Evolutionary conservation across 805 yeast genomes (phyloP), one percentile per base, ranked within the genome.

Genomic region (Ogataea angusta): DNA sequence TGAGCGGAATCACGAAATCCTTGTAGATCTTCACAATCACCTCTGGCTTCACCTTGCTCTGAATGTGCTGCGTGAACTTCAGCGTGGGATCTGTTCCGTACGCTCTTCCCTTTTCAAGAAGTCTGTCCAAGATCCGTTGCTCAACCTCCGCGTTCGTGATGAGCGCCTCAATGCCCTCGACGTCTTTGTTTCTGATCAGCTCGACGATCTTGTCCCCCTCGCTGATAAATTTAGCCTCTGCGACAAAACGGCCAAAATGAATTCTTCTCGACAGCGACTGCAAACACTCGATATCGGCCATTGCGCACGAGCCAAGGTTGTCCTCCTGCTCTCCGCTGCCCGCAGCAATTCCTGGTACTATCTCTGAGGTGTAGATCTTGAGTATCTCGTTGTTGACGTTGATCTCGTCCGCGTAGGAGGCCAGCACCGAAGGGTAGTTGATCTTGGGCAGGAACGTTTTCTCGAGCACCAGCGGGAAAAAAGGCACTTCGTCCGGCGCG

Each of bases 191-290:
- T 47, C 67, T 59, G 51, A 93, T 93, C 52, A 89, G 65, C 51
- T 72, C 66, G 2, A 76, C 77, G 67, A 81, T 88, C 36, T 61
- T 62, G 36, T 76, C 85, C 25, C 69, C 72, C 46, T 90, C 93
- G 19, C 70, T 67, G 53, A 73, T 80, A 63, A 79, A 93, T 64
- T 93, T 93, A 32, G 96, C 85, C 62, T 93, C 99, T 5, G 99
- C 99, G 8, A 93, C 99, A 70, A 91, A 93, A 64, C 85, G 86
- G 36, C 99, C 99, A 66, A 91, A 93, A 65, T 93, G 99, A 52
- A 93, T 87, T 59, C 99, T 75, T 55, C 99, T 73, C 7, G 95
- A 85, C 32, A 93, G 66, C 5, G 95, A 82, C 63, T 93, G 96
- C 50, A 93, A 71, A 50, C 85, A 78, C 51, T 85, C 95, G 42